Evolutionary conservation across 805 yeast genomes (phyloP).

Genomic region (Candida vaughaniae): DNA sequence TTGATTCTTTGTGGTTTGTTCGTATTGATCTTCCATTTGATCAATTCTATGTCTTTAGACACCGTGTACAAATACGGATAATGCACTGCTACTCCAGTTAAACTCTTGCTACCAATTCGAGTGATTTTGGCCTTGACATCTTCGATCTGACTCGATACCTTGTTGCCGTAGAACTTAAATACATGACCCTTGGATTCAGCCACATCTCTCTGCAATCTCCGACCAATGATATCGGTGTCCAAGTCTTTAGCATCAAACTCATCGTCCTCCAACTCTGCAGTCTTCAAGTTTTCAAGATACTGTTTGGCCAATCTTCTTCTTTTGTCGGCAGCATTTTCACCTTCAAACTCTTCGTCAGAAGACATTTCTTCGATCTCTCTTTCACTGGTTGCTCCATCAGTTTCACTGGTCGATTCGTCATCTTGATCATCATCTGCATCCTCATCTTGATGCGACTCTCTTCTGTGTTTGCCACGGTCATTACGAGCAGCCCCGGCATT

Average conservation of each 20-base stretch:
- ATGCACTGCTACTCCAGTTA: slow-evolving; percentile 55
- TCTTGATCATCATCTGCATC: slow-evolving; percentile 23
- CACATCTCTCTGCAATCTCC: slow-evolving; percentile 81
- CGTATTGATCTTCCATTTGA: slow-evolving; percentile 70
- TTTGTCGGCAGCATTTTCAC: slow-evolving; percentile 87
- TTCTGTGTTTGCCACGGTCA: no score
- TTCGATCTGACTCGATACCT: slow-evolving; percentile 36
- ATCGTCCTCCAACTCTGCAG: slow-evolving; percentile 28
- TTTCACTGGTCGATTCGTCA: slow-evolving; percentile 49
- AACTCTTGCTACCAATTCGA: slow-evolving; percentile 59
- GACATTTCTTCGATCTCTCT: slow-evolving; percentile 44
- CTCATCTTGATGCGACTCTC: no score
- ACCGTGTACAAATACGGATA: slow-evolving; percentile 72
- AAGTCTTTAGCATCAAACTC: slow-evolving; percentile 85
- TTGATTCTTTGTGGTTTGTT: slow-evolving; percentile 59
- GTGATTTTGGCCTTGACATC: slow-evolving; percentile 39
- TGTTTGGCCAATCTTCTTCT: slow-evolving; percentile 93
- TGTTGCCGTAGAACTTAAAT: slow-evolving; percentile 63
- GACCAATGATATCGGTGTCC: slow-evolving; percentile 80
- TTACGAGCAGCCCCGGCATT: no score
- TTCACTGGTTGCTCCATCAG: slow-evolving; percentile 45
- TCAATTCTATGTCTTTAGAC: slow-evolving; percentile 75
- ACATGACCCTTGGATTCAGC: slow-evolving; percentile 87
- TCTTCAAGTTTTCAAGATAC: slow-evolving; percentile 75
- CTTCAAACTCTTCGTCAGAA: slow-evolving; percentile 70